These are phyloP conservation scores for Benincasa hispida DNA, from an alignment of 306 rosid genomes.

Conservation along the genomic window DNA sequence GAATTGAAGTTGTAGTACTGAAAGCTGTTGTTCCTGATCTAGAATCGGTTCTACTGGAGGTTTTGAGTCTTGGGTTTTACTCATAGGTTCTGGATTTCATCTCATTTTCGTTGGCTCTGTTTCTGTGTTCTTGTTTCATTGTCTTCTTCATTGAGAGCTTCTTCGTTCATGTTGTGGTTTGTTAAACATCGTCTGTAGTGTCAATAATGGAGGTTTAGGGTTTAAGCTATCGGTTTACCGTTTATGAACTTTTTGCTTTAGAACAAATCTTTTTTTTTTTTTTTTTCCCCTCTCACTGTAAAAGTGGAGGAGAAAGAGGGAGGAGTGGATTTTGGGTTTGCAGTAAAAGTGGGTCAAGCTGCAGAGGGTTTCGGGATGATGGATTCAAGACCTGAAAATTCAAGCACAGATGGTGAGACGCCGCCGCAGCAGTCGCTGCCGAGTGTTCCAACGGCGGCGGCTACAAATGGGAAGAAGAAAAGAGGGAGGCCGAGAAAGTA, in stretches of 20 bases:
- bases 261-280: background rate
- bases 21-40: background rate
- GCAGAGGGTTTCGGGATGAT: constrained; percentile 43
- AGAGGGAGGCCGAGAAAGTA: constrained; percentile 73
- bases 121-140: background rate
- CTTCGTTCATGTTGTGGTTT: background rate
- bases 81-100: background rate
- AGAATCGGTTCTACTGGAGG: background rate
- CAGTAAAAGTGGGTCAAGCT: constrained; percentile 34
- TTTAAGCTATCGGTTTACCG: background rate
- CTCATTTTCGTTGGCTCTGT: background rate
- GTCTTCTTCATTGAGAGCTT: background rate
- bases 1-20: background rate
- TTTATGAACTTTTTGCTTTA: background rate
- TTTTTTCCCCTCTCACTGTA: background rate
- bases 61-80: background rate
- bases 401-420: constrained; percentile 21
- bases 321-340: constrained; percentile 43
- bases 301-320: constrained; percentile 70
- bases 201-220: background rate
- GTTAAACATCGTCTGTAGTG: background rate
- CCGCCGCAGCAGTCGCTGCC: constrained; percentile 11
- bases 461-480: constrained; percentile 50
- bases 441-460: constrained; percentile 15
- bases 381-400: constrained; percentile 48